Base-by-base conservation (phyloP, 441 rosid species). In the Jatropha multifida region DNA sequence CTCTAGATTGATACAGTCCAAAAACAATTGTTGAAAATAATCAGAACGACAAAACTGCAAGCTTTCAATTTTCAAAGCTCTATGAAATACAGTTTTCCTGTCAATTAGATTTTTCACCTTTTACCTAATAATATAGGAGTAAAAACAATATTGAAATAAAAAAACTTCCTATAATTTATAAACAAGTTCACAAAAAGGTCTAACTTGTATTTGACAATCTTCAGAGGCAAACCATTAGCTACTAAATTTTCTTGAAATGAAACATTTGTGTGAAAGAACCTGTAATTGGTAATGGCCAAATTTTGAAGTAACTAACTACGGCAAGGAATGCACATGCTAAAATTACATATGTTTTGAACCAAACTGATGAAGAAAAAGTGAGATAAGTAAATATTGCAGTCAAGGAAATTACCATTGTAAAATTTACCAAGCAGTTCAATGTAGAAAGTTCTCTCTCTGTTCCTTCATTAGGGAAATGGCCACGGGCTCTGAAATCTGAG, bases 261-360 rank as follows among this genome's bases (percentile, higher is more conserved):
- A 79, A 76, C 75, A 76, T 64, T 69, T 79, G 76, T 80, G 67
- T 82, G 65, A 70, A 79, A 83, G 13, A 81, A 71, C 78, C 80
- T 27, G 72, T 37, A 70, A 80, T 26, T 54, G 88, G 94, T 64
- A 55, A 60, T 14, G 94, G 90, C 17, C 77, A 85, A 79, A 94
- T 76, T 73, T 88, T 84, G 65, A 83, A 88, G 81, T 72, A 68
- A 64, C 96, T 91, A 71, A 90, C 91, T 69, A 77, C 78, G 65
- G 91, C 72, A 71, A 96, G 86, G 75, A 76, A 89, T 40, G 83
- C 81, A 83, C 92, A 89, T 49, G 93, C 88, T 66, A 89, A 74
- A 82, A 74, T 83, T 77, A 88, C 98, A 77, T 94, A 92, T 60
- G 85, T 76, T 83, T 83, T 92, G 76, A 82, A 92, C 85, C 88